phyloP scores from a whole-genome alignment of 2,329 filamentous ascomycete genomes.

The Biscogniauxia sp. region DNA sequence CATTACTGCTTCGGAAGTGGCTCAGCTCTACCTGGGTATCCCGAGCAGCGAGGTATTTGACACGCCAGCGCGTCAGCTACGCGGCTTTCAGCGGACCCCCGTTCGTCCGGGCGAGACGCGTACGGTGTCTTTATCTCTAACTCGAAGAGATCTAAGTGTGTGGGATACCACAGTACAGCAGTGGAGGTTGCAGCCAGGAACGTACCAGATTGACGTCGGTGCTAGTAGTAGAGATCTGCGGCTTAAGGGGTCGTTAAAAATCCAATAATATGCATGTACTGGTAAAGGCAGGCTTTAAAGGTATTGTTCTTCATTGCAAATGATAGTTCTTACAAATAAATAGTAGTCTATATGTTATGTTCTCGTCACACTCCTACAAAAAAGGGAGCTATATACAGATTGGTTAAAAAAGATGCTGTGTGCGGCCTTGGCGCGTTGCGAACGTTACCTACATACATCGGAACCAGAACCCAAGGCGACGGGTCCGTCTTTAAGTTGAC shows the following conservation, averaged over 20 bases:
- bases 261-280: neutral
- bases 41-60: conserved; percentile 42
- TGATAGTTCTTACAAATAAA: too few relatives aligned
- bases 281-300: too few relatives aligned
- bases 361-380: too few relatives aligned
- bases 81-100: conserved; percentile 69
- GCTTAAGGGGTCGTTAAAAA: conserved; percentile 4
- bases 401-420: too few relatives aligned
- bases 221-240: conserved; percentile 5
- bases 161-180: conserved; percentile 67
- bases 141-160: conserved; percentile 66
- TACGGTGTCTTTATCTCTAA: conserved; percentile 55
- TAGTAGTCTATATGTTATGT: too few relatives aligned
- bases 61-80: conserved; percentile 62
- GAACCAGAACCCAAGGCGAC: neutral
- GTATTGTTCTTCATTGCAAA: too few relatives aligned
- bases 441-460: neutral
- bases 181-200: conserved; percentile 47
- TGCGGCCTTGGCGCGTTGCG: too few relatives aligned
- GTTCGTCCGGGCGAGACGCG: conserved; percentile 51
- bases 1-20: conserved; percentile 37
- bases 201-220: conserved; percentile 4
- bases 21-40: conserved; percentile 43
- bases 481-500: neutral
- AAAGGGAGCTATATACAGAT: too few relatives aligned